These are phyloP conservation scores for Cupressus sempervirens DNA, from an alignment of 75 land plant genomes.

Conservation along the genomic window DNA sequence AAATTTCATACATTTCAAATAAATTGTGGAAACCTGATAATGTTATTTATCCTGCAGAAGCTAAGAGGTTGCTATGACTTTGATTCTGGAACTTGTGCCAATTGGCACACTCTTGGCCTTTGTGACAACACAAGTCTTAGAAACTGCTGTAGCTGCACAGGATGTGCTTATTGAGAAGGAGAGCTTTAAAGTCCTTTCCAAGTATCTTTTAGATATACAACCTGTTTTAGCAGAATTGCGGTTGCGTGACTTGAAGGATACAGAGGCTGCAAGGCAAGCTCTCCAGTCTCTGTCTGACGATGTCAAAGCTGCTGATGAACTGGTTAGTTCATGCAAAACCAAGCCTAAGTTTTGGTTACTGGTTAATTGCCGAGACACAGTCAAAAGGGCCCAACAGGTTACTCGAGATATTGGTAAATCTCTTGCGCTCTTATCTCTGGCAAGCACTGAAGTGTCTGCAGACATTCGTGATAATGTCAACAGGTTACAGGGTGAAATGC, in stretches of 20 bases:
- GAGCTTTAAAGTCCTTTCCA: constrained; percentile 41
- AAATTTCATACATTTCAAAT: too few species aligned
- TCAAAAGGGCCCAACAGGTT: constrained; percentile 37
- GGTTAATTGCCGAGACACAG: constrained; percentile 49
- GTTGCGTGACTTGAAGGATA: constrained; percentile 30
- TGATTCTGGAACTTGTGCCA: constrained; percentile 45
- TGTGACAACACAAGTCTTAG: constrained; percentile 44
- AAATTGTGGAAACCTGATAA: too few species aligned
- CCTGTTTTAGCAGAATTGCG: constrained; percentile 39
- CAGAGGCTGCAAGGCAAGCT: constrained; percentile 44
- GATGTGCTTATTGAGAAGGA: constrained; percentile 62
- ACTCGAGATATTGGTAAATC: constrained; percentile 56
- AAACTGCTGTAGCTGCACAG: constrained; percentile 56
- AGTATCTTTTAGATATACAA: constrained; percentile 35
- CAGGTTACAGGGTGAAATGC: constrained; percentile 46
- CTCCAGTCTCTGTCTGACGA: constrained; percentile 35
- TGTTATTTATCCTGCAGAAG: not conserved
- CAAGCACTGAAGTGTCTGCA: constrained; percentile 48
- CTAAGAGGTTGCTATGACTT: not conserved
- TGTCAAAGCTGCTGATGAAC: constrained; percentile 34
- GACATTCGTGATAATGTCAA: constrained; percentile 46
- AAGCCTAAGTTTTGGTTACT: constrained; percentile 49
- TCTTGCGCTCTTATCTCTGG: constrained; percentile 44
- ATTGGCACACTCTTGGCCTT: constrained; percentile 49
- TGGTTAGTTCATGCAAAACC: constrained; percentile 36